Conservation (phyloP, 1,284 basidiomycete genomes). For the Ceratobasidium sp. region DNA sequence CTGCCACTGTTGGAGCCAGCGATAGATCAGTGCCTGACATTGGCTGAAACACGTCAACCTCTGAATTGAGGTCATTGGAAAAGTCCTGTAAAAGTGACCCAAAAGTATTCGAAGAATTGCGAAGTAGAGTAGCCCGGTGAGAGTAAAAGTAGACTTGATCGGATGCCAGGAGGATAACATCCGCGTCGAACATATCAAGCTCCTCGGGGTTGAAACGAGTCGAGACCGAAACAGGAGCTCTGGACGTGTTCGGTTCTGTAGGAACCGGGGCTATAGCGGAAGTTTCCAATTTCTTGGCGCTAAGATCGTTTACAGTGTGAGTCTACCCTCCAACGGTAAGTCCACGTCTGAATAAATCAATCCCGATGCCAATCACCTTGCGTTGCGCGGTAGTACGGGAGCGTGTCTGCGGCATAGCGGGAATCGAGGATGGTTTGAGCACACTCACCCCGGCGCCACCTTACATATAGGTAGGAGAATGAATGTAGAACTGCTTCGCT, state of each 20-base stretch:
- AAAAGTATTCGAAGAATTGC: conserved; percentile 39
- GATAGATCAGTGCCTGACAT: neutral
- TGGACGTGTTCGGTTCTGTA: neutral
- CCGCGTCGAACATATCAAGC: conserved; percentile 28
- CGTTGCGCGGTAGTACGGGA: neutral
- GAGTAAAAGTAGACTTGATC: conserved; percentile 43
- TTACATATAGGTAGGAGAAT: neutral
- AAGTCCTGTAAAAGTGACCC: neutral
- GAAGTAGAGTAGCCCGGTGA: conserved; percentile 32
- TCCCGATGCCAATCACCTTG: neutral
- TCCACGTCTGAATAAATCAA: neutral
- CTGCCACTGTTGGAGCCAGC: conserved; percentile 5
- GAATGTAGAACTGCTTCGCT: neutral
- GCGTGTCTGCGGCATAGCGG: neutral
- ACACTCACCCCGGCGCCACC: neutral
- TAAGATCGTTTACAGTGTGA: neutral
- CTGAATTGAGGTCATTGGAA: neutral
- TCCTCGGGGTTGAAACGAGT: conserved; percentile 42
- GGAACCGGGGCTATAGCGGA: too few relatives aligned
- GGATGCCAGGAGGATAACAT: conserved; percentile 39
- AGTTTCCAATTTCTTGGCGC: neutral
- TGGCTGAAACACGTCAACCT: conserved; percentile 9
- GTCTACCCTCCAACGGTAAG: neutral
- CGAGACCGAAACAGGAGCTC: conserved; percentile 37
- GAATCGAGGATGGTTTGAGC: neutral